phyloP scores from a whole-genome alignment of 2,329 filamentous ascomycete species.

The Periconia macrospinosa region DNA sequence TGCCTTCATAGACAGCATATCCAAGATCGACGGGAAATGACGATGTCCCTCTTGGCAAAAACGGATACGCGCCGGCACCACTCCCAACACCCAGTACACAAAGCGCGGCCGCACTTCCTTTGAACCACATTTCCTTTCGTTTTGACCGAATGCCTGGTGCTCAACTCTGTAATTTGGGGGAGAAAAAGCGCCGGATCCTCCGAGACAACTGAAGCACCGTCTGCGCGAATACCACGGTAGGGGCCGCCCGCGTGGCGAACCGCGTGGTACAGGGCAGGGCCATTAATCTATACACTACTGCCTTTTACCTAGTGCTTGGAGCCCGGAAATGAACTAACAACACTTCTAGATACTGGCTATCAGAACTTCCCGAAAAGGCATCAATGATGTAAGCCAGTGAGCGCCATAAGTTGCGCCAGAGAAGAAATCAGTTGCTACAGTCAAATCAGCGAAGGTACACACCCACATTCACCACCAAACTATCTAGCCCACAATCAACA shows the following conservation, averaged over 20 bases:
- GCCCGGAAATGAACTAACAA: not conserved
- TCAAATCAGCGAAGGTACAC: too few relatives aligned
- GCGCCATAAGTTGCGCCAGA: too few relatives aligned
- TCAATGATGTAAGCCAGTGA: too few relatives aligned
- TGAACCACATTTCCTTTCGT: slow-evolving; percentile 1
- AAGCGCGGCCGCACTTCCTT: slow-evolving; percentile 18
- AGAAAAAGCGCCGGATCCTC: not conserved
- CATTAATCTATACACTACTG: not conserved
- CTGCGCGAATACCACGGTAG: not conserved
- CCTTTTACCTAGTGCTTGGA: not conserved
- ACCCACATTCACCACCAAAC: too few relatives aligned
- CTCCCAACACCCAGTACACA: slow-evolving; percentile 8
- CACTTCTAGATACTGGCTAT: not conserved
- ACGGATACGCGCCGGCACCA: slow-evolving; percentile 7
- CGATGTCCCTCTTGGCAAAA: slow-evolving; percentile 17
- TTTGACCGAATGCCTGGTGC: not conserved
- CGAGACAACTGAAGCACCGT: not conserved
- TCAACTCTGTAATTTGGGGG: not conserved
- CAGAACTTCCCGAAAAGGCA: too few relatives aligned
- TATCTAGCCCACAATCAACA: too few relatives aligned
- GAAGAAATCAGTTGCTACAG: too few relatives aligned
- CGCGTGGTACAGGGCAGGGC: not conserved
- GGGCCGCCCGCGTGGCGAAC: not conserved
- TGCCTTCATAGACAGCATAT: slow-evolving; percentile 35
- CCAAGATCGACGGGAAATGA: slow-evolving; percentile 34